Evolutionary conservation across 2,329 filamentous ascomycete genomes (phyloP).

Genomic region (Aurifilum marmelostoma): DNA sequence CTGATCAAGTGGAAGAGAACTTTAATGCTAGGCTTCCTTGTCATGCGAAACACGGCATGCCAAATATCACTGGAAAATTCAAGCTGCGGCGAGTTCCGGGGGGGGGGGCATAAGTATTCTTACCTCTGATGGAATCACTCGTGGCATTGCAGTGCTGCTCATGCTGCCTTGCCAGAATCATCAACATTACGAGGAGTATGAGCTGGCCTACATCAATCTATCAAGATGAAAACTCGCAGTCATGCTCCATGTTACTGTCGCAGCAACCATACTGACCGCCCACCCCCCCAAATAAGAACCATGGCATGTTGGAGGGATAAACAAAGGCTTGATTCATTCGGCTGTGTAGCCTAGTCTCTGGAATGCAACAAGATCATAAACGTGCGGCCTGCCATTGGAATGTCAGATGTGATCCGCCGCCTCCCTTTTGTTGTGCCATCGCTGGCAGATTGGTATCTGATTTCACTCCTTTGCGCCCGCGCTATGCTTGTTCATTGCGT

Average conservation of each 20-base stretch:
- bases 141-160: too few relatives aligned
- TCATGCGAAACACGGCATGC: too few relatives aligned
- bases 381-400: not conserved
- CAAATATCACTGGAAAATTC: too few relatives aligned
- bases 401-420: not conserved
- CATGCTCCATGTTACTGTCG: not conserved
- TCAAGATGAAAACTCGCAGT: too few relatives aligned
- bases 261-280: not conserved
- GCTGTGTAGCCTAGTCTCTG: not conserved
- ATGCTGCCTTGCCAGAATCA: too few relatives aligned
- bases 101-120: too few relatives aligned
- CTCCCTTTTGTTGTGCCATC: not conserved
- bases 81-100: too few relatives aligned
- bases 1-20: too few relatives aligned
- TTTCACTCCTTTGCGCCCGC: not conserved
- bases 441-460: not conserved
- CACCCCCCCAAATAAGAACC: not conserved
- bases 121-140: too few relatives aligned
- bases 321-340: not conserved
- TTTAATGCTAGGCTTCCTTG: too few relatives aligned
- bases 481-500: not conserved
- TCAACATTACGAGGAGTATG: not conserved
- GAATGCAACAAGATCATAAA: not conserved
- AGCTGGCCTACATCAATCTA: not conserved
- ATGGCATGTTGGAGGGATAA: not conserved